Conservation (phyloP, 768 basidiomycete genomes). For the Boletus rubropictus region DNA sequence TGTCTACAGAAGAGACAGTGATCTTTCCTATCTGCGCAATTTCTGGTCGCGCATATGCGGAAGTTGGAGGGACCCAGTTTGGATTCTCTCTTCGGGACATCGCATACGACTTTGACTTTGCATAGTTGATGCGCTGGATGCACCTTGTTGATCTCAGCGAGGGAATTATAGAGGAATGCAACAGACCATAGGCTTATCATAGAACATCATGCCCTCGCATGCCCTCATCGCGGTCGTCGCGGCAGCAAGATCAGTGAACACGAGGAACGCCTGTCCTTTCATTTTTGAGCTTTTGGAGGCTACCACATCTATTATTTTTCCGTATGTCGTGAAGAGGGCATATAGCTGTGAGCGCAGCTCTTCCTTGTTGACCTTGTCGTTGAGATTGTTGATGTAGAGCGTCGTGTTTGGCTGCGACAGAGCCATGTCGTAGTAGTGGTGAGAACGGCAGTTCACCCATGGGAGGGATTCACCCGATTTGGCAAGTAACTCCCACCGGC, state of each 20-base stretch:
- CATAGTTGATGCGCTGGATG: constrained; percentile 81
- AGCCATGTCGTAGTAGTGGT: constrained; percentile 23
- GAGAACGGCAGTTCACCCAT: background rate
- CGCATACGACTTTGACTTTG: constrained; percentile 84
- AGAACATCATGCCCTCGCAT: constrained; percentile 89
- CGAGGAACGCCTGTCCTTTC: constrained; percentile 94
- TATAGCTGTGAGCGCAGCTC: constrained; percentile 80
- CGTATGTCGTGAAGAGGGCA: constrained; percentile 89
- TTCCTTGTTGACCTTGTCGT: constrained; percentile 87
- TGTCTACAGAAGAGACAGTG: constrained; percentile 41
- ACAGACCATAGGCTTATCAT: constrained; percentile 86
- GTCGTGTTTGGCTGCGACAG: constrained; percentile 76
- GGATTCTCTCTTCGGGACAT: constrained; percentile 76
- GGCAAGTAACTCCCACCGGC: constrained; percentile 23
- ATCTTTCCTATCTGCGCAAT: constrained; percentile 36
- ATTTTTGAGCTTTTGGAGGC: constrained; percentile 81
- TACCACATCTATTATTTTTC: constrained; percentile 88
- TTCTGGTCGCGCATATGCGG: constrained; percentile 52
- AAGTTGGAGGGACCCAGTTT: constrained; percentile 67
- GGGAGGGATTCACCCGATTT: background rate
- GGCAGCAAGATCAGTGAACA: constrained; percentile 85
- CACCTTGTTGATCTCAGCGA: constrained; percentile 9
- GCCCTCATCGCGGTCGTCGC: constrained; percentile 92
- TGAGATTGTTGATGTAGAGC: constrained; percentile 89
- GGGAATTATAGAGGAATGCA: constrained; percentile 3